phyloP scores from a whole-genome alignment of 2,329 filamentous ascomycete species.

The Trichophyton equinum region DNA sequence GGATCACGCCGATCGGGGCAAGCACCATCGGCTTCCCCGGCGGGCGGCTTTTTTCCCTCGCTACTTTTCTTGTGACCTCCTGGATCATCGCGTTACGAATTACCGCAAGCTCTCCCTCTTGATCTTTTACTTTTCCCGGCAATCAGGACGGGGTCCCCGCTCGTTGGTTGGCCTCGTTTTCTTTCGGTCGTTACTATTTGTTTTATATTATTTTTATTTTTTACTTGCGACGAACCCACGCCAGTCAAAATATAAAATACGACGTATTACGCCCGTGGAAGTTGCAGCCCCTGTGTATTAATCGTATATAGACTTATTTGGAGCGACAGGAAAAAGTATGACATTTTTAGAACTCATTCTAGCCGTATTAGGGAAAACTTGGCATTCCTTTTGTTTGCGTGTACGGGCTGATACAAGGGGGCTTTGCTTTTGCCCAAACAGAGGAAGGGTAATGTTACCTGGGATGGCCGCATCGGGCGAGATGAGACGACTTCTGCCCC shows the following conservation, averaged over 20 bases:
- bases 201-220: too few relatives aligned
- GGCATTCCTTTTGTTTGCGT: background rate
- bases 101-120: background rate
- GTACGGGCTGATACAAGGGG: background rate
- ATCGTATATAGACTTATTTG: background rate
- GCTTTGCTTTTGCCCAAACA: background rate
- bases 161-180: background rate
- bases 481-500: background rate
- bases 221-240: too few relatives aligned
- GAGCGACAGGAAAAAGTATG: background rate
- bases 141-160: background rate
- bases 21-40: slow-evolving; percentile 2
- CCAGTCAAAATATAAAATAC: too few relatives aligned
- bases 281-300: background rate
- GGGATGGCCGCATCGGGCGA: background rate
- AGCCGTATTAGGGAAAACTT: background rate
- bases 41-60: background rate
- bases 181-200: too few relatives aligned
- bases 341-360: background rate
- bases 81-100: slow-evolving; percentile 1
- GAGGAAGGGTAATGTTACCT: background rate
- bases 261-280: too few relatives aligned
- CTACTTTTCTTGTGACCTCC: background rate
- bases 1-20: slow-evolving; percentile 3
- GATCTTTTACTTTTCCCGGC: background rate